phyloP scores from a whole-genome alignment of 2,329 filamentous ascomycete genomes.

The Zymoseptoria crescenta region DNA sequence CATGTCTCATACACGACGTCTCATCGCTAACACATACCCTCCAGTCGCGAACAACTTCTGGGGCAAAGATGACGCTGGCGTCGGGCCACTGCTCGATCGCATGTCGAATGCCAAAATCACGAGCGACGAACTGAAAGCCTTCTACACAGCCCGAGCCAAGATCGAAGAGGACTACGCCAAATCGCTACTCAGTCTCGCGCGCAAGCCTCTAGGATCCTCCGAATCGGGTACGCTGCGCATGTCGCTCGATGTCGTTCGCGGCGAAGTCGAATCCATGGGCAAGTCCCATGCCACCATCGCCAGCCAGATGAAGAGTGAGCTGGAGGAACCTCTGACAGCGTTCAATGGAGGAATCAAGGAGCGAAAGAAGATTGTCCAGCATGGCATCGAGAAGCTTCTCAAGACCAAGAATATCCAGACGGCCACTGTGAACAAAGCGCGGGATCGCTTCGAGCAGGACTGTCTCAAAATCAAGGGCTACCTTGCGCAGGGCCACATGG shows the following conservation, averaged over 20 bases:
- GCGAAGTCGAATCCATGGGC: slow-evolving; percentile 85
- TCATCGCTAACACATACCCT: slow-evolving; percentile 26
- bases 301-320: slow-evolving; percentile 86
- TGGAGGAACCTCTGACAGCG: slow-evolving; percentile 86
- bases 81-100: slow-evolving; percentile 81
- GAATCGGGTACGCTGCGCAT: slow-evolving; percentile 75
- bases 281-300: slow-evolving; percentile 90
- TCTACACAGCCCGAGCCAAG: slow-evolving; percentile 82
- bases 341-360: slow-evolving; percentile 96
- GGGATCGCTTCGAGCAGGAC: slow-evolving; percentile 94
- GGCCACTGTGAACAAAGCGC: slow-evolving; percentile 81
- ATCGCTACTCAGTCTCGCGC: slow-evolving; percentile 75
- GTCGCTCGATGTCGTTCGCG: slow-evolving; percentile 80
- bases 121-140: slow-evolving; percentile 84
- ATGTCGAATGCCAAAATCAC: slow-evolving; percentile 94
- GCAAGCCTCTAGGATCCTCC: slow-evolving; percentile 81
- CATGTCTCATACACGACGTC: background rate
- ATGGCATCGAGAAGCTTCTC: slow-evolving; percentile 84
- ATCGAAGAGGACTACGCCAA: slow-evolving; percentile 96
- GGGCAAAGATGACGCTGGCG: slow-evolving; percentile 97
- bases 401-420: slow-evolving; percentile 94
- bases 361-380: slow-evolving; percentile 89
- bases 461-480: slow-evolving; percentile 98
- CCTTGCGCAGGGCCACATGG: slow-evolving; percentile 97
- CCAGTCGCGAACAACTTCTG: slow-evolving; percentile 98